These are phyloP conservation scores for Waltergamsia citrina DNA, from an alignment of 2,329 filamentous ascomycete species.

Conservation along the genomic window DNA sequence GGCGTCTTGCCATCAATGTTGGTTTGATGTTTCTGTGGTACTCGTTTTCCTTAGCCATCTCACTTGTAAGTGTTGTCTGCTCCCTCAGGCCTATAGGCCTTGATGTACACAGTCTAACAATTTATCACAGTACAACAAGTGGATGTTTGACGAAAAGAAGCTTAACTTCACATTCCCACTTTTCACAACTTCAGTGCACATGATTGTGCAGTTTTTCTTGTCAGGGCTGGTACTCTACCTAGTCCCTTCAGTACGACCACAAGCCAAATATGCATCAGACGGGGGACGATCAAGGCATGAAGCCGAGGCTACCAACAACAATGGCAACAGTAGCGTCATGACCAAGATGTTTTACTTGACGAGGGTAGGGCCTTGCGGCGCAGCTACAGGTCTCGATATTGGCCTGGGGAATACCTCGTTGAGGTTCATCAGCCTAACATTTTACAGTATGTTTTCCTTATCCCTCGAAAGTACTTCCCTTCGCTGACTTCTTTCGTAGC, in stretches of 20 bases:
- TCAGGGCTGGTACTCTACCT: conserved; percentile 70
- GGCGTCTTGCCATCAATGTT: conserved; percentile 63
- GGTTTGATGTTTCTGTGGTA: conserved; percentile 81
- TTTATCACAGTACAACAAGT: conserved; percentile 96
- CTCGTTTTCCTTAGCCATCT: conserved; percentile 86
- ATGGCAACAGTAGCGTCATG: conserved; percentile 51
- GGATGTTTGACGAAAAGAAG: conserved; percentile 88
- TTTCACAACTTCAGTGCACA: conserved; percentile 91
- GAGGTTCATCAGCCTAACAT: conserved; percentile 92
- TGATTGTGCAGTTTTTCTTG: conserved; percentile 86
- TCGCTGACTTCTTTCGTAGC: conserved; percentile 31
- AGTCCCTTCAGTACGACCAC: conserved; percentile 73
- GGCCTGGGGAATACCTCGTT: conserved; percentile 92
- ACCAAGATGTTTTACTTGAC: conserved; percentile 87
- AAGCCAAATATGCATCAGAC: conserved; percentile 32
- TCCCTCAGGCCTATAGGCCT: no score
- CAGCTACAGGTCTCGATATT: conserved; percentile 90
- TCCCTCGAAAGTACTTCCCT: background rate
- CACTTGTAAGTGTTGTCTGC: conserved; percentile 74
- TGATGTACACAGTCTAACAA: no score
- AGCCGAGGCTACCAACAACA: conserved; percentile 30
- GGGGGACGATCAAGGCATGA: conserved; percentile 40
- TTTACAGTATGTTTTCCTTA: conserved; percentile 61
- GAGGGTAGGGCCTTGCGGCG: conserved; percentile 82
- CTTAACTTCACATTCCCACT: conserved; percentile 90